These are phyloP conservation scores for Pulicaria dysenterica DNA, from an alignment of 129 eudicot genomes.

Conservation along the genomic window DNA sequence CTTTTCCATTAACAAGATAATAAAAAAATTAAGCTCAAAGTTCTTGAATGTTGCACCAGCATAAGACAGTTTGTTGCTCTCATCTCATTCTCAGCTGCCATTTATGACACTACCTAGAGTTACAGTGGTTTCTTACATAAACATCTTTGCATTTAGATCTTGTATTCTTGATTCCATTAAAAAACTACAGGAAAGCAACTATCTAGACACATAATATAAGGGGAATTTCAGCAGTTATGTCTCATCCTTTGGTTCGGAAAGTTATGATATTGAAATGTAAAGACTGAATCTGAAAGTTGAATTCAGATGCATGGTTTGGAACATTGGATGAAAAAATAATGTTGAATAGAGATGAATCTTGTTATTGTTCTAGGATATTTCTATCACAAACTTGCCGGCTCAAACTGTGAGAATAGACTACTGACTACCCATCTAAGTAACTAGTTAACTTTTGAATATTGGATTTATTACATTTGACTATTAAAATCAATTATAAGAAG, in stretches of 20 bases:
- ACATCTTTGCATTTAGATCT: neutral
- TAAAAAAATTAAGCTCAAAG: neutral
- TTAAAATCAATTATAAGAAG: no score
- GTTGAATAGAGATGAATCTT: no score
- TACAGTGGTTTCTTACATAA: neutral
- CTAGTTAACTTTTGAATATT: no score
- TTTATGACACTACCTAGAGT: neutral
- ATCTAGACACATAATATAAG: neutral
- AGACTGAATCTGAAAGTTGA: no score
- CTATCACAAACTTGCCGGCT: no score
- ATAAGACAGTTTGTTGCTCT: neutral
- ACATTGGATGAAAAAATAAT: no score
- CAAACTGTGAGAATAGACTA: no score
- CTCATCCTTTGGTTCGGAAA: neutral
- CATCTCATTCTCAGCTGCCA: neutral
- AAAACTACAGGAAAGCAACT: neutral
- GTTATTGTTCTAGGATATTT: no score
- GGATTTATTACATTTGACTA: no score
- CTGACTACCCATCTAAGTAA: no score
- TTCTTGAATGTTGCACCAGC: constrained; percentile 4
- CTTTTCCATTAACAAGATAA: neutral
- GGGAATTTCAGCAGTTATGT: neutral
- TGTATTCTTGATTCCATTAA: neutral
- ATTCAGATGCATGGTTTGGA: no score
- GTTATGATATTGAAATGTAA: neutral